Conservation (phyloP, 352 stramenopile species). For the Pythium diclinum region DNA sequence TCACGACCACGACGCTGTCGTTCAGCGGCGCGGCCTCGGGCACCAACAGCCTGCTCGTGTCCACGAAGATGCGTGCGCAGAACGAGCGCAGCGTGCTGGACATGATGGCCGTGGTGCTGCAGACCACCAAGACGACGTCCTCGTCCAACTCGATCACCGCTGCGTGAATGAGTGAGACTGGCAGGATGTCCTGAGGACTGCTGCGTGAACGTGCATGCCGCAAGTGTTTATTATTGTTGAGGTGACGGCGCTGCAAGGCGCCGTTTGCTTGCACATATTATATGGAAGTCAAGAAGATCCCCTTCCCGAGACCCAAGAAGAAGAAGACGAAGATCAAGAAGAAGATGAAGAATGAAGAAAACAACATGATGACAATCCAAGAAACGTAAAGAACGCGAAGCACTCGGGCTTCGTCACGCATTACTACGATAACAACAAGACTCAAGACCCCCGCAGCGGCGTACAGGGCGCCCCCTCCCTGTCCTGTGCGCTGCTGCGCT, state of each 20-base stretch:
- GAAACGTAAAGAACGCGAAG: constrained; percentile 9
- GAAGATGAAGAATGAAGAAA: constrained; percentile 10
- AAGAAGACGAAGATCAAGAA: constrained; percentile 10
- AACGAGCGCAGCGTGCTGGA: constrained; percentile 19
- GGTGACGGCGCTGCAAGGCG: background rate
- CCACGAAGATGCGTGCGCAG: constrained; percentile 10
- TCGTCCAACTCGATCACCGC: constrained; percentile 19
- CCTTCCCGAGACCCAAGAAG: constrained; percentile 5
- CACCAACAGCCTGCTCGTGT: constrained; percentile 10
- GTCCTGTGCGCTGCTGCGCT: background rate
- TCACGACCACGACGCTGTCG: constrained; percentile 16
- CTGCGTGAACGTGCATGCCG: background rate
- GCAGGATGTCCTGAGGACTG: background rate
- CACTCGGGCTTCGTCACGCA: background rate
- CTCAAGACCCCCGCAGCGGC: background rate
- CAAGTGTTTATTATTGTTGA: constrained; percentile 5
- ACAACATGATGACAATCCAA: constrained; percentile 8
- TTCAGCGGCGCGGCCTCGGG: constrained; percentile 5
- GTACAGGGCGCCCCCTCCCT: background rate
- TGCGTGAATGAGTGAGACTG: constrained; percentile 7
- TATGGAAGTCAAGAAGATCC: constrained; percentile 7
- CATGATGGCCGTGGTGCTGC: constrained; percentile 10
- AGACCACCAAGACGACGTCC: constrained; percentile 11
- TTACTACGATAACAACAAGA: constrained; percentile 10
- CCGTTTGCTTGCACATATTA: constrained; percentile 9